Evolutionary conservation across 2,329 filamentous ascomycete species (phyloP).

Genomic region (Phialophora tarda): DNA sequence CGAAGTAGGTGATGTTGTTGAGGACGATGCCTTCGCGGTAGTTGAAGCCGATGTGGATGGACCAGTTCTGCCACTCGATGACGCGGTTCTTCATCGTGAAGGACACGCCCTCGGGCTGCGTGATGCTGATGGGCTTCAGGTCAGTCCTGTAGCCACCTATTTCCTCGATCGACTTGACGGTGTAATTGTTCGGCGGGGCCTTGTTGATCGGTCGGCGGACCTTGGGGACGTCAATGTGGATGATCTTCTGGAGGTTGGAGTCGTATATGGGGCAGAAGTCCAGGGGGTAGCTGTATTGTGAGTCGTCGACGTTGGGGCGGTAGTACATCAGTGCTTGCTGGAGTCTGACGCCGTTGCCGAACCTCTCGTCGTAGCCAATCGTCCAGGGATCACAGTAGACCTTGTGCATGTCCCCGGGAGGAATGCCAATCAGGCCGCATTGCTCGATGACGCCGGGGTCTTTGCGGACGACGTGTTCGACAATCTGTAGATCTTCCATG

Average conservation of each 20-base stretch:
- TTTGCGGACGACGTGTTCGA: constrained; percentile 75
- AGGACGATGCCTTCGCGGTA: constrained; percentile 90
- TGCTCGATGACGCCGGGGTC: constrained; percentile 90
- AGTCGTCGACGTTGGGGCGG: constrained; percentile 80
- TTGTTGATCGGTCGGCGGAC: constrained; percentile 76
- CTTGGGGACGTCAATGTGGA: constrained; percentile 82
- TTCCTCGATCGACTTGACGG: constrained; percentile 72
- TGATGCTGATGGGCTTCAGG: constrained; percentile 85
- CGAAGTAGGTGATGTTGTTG: constrained; percentile 87
- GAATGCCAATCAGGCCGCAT: constrained; percentile 80
- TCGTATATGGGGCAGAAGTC: constrained; percentile 96
- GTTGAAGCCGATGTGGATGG: constrained; percentile 91
- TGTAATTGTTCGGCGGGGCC: constrained; percentile 77
- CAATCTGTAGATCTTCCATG: constrained; percentile 83
- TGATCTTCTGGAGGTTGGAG: constrained; percentile 74
- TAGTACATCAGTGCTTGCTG: constrained; percentile 98
- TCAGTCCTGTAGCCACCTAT: constrained; percentile 77
- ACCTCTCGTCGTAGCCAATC: constrained; percentile 90
- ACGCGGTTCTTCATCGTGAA: constrained; percentile 77
- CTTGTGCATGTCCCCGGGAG: constrained; percentile 85
- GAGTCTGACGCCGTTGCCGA: constrained; percentile 75
- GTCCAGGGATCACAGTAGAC: constrained; percentile 97
- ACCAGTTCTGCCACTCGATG: constrained; percentile 92
- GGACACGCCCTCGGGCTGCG: constrained; percentile 85
- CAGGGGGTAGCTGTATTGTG: constrained; percentile 87